Conservation (phyloP, 768 basidiomycete species). For the Artomyces pyxidatus region DNA sequence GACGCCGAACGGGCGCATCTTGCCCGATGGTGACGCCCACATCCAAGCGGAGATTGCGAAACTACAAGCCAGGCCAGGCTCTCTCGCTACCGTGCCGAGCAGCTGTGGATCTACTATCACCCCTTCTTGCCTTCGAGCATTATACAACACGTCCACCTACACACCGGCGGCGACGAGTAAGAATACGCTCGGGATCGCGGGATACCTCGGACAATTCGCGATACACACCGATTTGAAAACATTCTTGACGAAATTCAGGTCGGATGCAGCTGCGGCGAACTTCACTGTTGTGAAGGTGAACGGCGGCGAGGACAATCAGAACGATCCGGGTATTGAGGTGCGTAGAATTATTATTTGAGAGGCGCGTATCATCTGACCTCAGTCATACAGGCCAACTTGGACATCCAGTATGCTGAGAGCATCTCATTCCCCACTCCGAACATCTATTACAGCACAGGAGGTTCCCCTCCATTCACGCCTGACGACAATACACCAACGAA, state of each 20-base stretch:
- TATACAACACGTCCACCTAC: constrained; percentile 28
- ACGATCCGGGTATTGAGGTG: constrained; percentile 48
- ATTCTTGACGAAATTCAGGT: constrained; percentile 43
- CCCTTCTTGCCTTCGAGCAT: constrained; percentile 24
- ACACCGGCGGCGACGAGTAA: constrained; percentile 19
- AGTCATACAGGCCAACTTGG: constrained; percentile 6
- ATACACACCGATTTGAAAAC: constrained; percentile 41
- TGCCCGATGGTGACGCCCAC: no score
- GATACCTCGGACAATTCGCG: constrained; percentile 41
- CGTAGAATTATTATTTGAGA: no score
- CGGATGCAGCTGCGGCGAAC: constrained; percentile 33
- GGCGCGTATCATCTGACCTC: no score
- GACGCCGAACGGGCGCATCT: no score
- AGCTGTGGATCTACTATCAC: constrained; percentile 34
- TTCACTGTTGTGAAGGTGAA: constrained; percentile 24
- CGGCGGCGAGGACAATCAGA: constrained; percentile 39
- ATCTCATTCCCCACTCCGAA: neutral
- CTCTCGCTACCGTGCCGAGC: constrained; percentile 31
- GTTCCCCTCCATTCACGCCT: neutral
- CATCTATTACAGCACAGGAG: constrained; percentile 1
- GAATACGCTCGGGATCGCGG: constrained; percentile 30
- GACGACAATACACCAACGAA: neutral
- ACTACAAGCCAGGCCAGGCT: no score
- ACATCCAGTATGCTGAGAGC: constrained; percentile 16
- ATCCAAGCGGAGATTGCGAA: no score